Base-by-base conservation (phyloP, 176 grass and related monocot species). In the Avena sativa region DNA sequence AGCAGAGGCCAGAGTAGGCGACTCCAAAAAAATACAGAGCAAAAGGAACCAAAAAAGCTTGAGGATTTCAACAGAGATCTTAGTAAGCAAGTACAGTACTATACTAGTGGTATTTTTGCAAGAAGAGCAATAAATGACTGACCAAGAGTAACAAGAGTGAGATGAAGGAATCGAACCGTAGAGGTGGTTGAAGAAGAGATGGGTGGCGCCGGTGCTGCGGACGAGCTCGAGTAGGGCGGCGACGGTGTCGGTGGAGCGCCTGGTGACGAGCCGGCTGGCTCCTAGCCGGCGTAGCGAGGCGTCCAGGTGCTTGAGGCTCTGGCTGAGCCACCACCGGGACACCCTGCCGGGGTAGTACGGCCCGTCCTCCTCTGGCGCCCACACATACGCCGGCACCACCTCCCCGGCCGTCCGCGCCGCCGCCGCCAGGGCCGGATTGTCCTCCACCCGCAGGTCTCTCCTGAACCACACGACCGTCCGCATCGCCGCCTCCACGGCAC, bases 131-230 rank as follows among this genome's bases (percentile, higher is more conserved):
- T 47, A 19, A 60, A 63, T 53, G 11, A 52, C 8, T 81, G 55
- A 9, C 12, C 20, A 19, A 46, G 62, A 86, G 19, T 30, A 46
- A 7, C 25, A 59, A 21, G 9, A 74, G 44, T 14, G 53, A 80
- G 55, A 66, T 36, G 14, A 17, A 87, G 53, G 59, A 82, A 79
- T 84, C 79, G 58, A 79, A 99, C 97, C 94, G 50, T 94, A 99
- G 87, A 99, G 92, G 72, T 99, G 94, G 86, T 99, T 99, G 85
- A 99, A 99, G 85, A 94, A 99, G 80, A 99, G 89, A 59, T 85
- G 93, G 25, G 94, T 91, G 80, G 97, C 89, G 53, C 89, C 87
- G 52, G 91, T 93, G 83, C 81, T 74, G 81, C 81, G 94, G 61
- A 96, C 85, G 46, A 99, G 44, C 30, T 99, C 90, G 53, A 96